Evolutionary conservation across 768 basidiomycete species (phyloP).

Genomic region (Tephrocybe sp.): DNA sequence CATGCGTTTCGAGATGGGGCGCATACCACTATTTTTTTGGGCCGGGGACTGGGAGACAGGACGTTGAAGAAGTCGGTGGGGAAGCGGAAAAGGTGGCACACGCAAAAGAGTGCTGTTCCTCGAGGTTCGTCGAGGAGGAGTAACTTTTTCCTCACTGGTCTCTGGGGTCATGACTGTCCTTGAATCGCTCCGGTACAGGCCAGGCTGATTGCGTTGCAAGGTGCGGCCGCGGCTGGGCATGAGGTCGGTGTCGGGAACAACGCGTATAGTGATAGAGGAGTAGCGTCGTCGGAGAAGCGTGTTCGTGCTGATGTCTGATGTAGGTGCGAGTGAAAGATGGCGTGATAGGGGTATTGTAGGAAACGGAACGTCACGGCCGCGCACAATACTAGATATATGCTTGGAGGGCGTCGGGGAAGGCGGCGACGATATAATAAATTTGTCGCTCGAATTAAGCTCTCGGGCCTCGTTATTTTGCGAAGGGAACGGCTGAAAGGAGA

Average conservation of each 20-base stretch:
- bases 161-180: neutral
- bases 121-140: neutral
- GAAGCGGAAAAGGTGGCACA: slow-evolving; percentile 9
- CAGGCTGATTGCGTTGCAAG: neutral
- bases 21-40: neutral
- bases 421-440: neutral
- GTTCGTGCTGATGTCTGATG: neutral
- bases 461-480: neutral
- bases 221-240: slow-evolving; percentile 1
- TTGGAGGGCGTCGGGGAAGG: neutral
- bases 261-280: neutral
- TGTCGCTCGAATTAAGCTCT: too few relatives aligned
- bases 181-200: slow-evolving; percentile 1
- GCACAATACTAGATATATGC: slow-evolving; percentile 3
- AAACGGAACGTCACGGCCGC: slow-evolving; percentile 12
- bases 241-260: too few relatives aligned
- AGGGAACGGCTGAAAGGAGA: slow-evolving; percentile 4
- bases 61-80: slow-evolving; percentile 8
- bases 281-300: slow-evolving; percentile 1
- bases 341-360: slow-evolving; percentile 1
- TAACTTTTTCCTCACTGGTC: neutral
- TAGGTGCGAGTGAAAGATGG: neutral
- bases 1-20: neutral
- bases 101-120: slow-evolving; percentile 11
- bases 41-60: neutral